These are phyloP conservation scores for Dillenia turbinata DNA, from an alignment of 164 flowering plant genomes.

Conservation along the genomic window DNA sequence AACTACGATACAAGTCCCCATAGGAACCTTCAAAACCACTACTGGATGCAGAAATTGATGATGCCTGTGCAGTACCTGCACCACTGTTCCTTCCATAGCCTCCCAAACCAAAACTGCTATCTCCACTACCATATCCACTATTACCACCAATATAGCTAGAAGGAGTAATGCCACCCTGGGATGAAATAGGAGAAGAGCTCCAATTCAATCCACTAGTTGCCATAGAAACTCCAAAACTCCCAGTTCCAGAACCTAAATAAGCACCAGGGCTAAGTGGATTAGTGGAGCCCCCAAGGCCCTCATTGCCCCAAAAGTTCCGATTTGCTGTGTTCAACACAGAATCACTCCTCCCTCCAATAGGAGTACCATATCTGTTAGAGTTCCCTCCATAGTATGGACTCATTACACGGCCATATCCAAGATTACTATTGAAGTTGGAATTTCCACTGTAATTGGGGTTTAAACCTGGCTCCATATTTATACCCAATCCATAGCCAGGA, in stretches of 20 bases:
- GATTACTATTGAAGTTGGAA: constrained; percentile 30
- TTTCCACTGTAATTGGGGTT: constrained; percentile 39
- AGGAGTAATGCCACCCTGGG: constrained; percentile 27
- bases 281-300: constrained; percentile 15
- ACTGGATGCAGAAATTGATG: constrained; percentile 28
- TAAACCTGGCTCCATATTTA: constrained; percentile 46
- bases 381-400: constrained; percentile 45
- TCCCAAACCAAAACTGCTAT: constrained; percentile 23
- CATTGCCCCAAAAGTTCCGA: constrained; percentile 41
- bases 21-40: constrained; percentile 32
- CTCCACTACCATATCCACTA: constrained; percentile 7
- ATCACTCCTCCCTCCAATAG: constrained; percentile 34
- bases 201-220: constrained; percentile 33
- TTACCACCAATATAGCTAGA: constrained; percentile 12
- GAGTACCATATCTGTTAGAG: constrained; percentile 37
- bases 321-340: constrained; percentile 21
- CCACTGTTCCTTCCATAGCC: constrained; percentile 18
- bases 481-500: constrained; percentile 46
- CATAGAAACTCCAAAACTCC: constrained; percentile 26
- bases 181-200: constrained; percentile 27
- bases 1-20: constrained; percentile 30
- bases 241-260: constrained; percentile 30
- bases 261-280: constrained; percentile 22
- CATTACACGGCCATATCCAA: constrained; percentile 47
- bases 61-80: constrained; percentile 4